Percentiles rank a stretch among this genome's conserved stretches.
Evolutionary conservation across 2,329 filamentous ascomycete genomes (phyloP).

Genomic region (Cadophora gregata): DNA sequence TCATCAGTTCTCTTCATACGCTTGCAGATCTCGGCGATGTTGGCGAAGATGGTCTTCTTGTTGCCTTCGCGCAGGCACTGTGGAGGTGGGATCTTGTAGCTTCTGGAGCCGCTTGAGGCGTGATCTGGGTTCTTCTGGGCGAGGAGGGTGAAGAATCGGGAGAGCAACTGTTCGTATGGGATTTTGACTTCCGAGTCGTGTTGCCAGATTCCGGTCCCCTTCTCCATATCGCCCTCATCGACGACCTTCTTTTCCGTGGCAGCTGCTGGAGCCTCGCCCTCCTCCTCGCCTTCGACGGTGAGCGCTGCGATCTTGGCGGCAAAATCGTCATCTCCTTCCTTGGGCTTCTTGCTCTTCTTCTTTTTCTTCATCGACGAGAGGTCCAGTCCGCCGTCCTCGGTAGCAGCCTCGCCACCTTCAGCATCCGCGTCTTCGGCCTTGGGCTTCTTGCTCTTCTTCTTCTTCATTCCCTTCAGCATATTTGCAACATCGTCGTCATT

Average conservation of each 20-base stretch:
- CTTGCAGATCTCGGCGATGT: conserved; percentile 98
- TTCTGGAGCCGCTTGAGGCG: conserved; percentile 84
- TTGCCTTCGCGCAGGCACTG: conserved; percentile 99
- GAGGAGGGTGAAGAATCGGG: conserved; percentile 92
- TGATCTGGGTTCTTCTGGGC: conserved; percentile 97
- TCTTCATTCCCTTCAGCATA: conserved; percentile 72
- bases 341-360: conserved; percentile 46
- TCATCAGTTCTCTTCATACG: conserved; percentile 99
- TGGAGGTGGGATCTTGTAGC: conserved; percentile 98
- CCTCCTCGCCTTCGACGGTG: conserved; percentile 42
- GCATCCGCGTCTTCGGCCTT: conserved; percentile 66
- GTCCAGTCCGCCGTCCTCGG: conserved; percentile 56
- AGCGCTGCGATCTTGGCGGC: conserved; percentile 44
- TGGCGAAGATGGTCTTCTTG: conserved; percentile 99
- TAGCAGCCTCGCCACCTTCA: conserved; percentile 62
- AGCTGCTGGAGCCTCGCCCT: conserved; percentile 33
- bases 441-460: conserved; percentile 88
- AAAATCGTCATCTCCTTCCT: conserved; percentile 44
- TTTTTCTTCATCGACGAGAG: conserved; percentile 46
- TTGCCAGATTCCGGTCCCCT: conserved; percentile 47
- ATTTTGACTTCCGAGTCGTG: conserved; percentile 57
- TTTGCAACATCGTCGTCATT: conserved; percentile 66
- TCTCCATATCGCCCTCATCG: conserved; percentile 45
- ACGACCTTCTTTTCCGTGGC: conserved; percentile 35
- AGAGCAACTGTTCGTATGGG: conserved; percentile 83